Base-by-base conservation (phyloP, 257 asterid species). In the Solanum gracilifrons region DNA sequence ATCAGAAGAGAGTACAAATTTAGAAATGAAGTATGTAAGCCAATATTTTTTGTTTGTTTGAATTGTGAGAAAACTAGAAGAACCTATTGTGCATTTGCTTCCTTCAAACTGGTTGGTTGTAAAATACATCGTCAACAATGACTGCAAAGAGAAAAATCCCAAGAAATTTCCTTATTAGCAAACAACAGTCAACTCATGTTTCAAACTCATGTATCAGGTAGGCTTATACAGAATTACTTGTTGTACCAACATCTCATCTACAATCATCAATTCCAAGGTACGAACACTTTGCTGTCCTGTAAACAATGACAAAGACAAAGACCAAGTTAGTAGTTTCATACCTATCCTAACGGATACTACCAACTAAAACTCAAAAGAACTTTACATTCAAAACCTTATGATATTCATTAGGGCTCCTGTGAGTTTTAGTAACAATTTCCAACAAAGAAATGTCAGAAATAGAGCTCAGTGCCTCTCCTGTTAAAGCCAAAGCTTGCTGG, bases 1-100 rank as follows among this genome's bases (percentile, higher is more conserved):
- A 76, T 72, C 85, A 86, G 71, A 90, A 89, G 86, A 90, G 92
- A 73, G 46, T 58, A 58, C 66, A 58, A 20, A 18, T 58, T 58
- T 58, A 58, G 25, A 58, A 58, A 20, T 58, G 25, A 77, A 68
- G 27, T 62, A 68, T 68, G 83, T 6, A 76, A n/a, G 41, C 43
- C 58, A 76, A 39, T 2, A 76, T 37, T 13, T 23, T 23, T 36
- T 48, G 11, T 27, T 85, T 85, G 87, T 13, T 43, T 71, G 71
- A 51, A 68, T 37, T 41, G 85, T 51, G 15, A 79, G 87, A 88
- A 36, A 51, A n/a, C 46, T 86, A 41, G 66, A 79, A 69, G 69
- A 86, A 95, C 98, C 96, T 96, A 94, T 95, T 94, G 76, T 92
- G 93, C 92, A 97, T 58, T 58, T 58, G 9, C 66, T 58, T 18